Evolutionary conservation across 2,329 filamentous ascomycete genomes (phyloP).

Genomic region (Cercospora zeina): DNA sequence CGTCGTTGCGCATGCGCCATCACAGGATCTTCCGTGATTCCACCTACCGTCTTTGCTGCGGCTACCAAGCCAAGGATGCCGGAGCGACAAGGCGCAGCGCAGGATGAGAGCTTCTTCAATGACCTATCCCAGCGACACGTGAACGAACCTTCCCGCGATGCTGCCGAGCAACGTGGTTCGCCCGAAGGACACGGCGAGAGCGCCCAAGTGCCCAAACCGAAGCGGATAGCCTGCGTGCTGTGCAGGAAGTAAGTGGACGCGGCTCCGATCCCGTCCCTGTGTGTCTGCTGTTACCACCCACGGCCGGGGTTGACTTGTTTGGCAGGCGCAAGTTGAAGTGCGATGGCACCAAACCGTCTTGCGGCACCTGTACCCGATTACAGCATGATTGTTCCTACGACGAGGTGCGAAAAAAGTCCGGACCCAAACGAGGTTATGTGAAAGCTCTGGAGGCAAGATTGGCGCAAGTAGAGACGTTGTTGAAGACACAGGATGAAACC

Average conservation of each 20-base stretch:
- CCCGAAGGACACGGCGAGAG: slow-evolving; percentile 45
- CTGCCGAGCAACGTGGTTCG: slow-evolving; percentile 64
- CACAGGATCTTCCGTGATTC: background rate
- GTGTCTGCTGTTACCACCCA: background rate
- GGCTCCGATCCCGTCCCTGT: background rate
- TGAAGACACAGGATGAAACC: slow-evolving; percentile 66
- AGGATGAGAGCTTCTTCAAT: slow-evolving; percentile 56
- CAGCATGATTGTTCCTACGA: slow-evolving; percentile 88
- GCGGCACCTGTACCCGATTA: slow-evolving; percentile 83
- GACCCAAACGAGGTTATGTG: slow-evolving; percentile 90
- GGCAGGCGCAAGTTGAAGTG: slow-evolving; percentile 83
- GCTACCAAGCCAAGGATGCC: slow-evolving; percentile 24
- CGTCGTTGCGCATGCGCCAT: slow-evolving; percentile 1
- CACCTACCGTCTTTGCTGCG: background rate
- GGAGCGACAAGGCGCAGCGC: slow-evolving; percentile 29
- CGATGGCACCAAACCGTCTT: slow-evolving; percentile 80
- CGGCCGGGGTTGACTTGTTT: background rate
- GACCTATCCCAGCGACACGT: slow-evolving; percentile 53
- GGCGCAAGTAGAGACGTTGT: slow-evolving; percentile 80
- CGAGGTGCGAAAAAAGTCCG: slow-evolving; percentile 89
- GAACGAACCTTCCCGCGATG: slow-evolving; percentile 44
- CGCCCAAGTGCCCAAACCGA: slow-evolving; percentile 51
- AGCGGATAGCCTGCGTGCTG: slow-evolving; percentile 91
- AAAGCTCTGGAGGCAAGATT: slow-evolving; percentile 90
- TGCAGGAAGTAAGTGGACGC: slow-evolving; percentile 57